Evolutionary conservation across 129 eudicot genomes (phyloP), one percentile per base, ranked within the genome.

Genomic region (Heracleum sosnowskyi): DNA sequence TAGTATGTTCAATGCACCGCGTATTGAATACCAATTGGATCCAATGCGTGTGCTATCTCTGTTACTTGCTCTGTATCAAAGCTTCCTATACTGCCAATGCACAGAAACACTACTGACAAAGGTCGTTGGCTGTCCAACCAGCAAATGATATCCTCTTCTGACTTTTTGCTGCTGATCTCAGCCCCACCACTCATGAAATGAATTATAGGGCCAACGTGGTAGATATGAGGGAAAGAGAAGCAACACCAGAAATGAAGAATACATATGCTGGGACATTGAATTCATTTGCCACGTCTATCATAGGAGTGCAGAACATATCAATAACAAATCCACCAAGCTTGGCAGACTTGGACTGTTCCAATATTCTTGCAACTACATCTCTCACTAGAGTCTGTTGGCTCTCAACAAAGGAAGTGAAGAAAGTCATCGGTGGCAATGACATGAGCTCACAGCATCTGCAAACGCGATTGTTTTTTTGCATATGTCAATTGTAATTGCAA

Each of bases 91-190:
- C 84, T 83, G 5, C 89, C 89, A 44, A 86, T 83, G 76, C 89
- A 86, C 5, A 86, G 74, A 51, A 80, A 86, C 29, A 86, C 83
- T 1, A 86, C 87, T 2, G 89, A 86, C 1, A 85, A 86, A 37
- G 47, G 41, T 5, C 83, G 87, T 29, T 83, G 87, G 5, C 47
- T 75, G 77, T 86, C 86, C 16, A 86, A n/a, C n/a, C n/a, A n/a
- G n/a, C n/a, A n/a, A n/a, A n/a, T n/a, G n/a, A n/a, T n/a, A n/a
- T n/a, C n/a, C n/a, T n/a, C n/a, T n/a, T n/a, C n/a, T n/a, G n/a
- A n/a, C n/a, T n/a, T n/a, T n/a, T n/a, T n/a, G n/a, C n/a, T n/a
- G n/a, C 6, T 77, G 37, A 4, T 4, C 34, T 17, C 77, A n/a
- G 81, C 35, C 60, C 40, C n/a, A 53, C 41, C 44, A 22, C 45